Base-by-base conservation (phyloP, 2,329 filamentous ascomycete species). In the Aspergillus japonicus region DNA sequence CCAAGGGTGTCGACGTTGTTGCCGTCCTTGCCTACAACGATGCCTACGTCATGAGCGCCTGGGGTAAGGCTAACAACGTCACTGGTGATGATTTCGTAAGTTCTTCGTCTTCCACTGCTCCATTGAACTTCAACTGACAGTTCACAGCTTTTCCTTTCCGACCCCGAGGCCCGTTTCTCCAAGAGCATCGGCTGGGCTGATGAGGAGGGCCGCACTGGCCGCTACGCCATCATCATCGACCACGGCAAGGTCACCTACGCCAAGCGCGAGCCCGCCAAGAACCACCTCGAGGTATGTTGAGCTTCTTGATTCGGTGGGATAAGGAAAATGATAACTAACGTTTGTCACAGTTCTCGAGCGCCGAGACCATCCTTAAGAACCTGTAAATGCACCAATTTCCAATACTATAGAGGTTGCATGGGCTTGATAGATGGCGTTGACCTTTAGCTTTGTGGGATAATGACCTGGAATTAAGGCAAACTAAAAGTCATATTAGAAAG, bases 11-110 rank as follows among this genome's bases (percentile, higher is more conserved):
- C 67, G 92, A 96, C 77, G 78, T 89, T 64, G 86, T 96, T 70
- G 85, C 91, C 67, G 86, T 95, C 72, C 88, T 96, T 71, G 90
- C 91, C 61, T 89, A 82, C 82, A 96, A 96, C 79, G 92, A 96
- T 78, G 82, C 88, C 65, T 96, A 83, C 74, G 92, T 96, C 76
- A 94, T 94, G 90, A 88, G 87, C 69, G 91, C 90, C 57, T 95
- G 91, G 91, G 89, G 87, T 79, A 96, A 96, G 85, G 91, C 92
- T 72, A 94, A 96, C 79, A 83, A 83, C 56, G 82, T 94, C 72
- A 88, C 85, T 72, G 86, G 87, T 65, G 88, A 94, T 68, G 83
- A 85, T 70, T 86, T 89, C 69, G 83, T 88, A 76, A 60, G 82
- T 77, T 47, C 33, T 16, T 19, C 7, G 49, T 50, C 19, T 6